Conservation (phyloP, 2,329 filamentous ascomycete species). For the Verticillium longisporum region DNA sequence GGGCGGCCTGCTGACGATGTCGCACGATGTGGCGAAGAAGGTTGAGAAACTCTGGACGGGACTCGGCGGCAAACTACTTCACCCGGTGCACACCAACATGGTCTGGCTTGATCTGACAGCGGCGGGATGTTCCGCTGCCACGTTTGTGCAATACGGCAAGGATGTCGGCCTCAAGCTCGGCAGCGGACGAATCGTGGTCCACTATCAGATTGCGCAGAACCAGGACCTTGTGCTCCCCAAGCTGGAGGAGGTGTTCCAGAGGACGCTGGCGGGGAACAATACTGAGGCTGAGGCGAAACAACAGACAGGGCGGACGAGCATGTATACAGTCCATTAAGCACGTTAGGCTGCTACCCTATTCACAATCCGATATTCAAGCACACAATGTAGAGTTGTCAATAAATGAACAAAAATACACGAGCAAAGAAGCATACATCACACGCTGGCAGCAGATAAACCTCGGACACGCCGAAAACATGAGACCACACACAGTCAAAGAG, state of each 20-base stretch:
- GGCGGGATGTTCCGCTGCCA: conserved; percentile 36
- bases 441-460: not conserved
- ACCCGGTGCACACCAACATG: conserved; percentile 86
- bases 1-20: conserved; percentile 51
- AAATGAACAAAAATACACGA: too few relatives aligned
- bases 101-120: conserved; percentile 71
- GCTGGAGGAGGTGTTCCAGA: conserved; percentile 49
- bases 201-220: conserved; percentile 56
- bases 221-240: conserved; percentile 51
- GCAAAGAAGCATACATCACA: not conserved
- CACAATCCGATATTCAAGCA: not conserved
- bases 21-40: conserved; percentile 56
- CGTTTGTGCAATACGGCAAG: conserved; percentile 30
- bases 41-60: conserved; percentile 65
- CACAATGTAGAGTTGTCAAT: too few relatives aligned
- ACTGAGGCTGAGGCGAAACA: not conserved
- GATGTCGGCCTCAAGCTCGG: conserved; percentile 35
- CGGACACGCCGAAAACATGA: not conserved
- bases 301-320: conserved; percentile 7
- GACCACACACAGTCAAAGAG: too few relatives aligned
- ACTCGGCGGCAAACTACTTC: conserved; percentile 60
- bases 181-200: conserved; percentile 36
- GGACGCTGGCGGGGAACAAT: conserved; percentile 18
- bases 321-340: conserved; percentile 6
- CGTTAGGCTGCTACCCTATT: not conserved